Evolutionary conservation across 768 basidiomycete species (phyloP), one percentile per base, ranked within the genome.

Genomic region (Ramaria rubella): DNA sequence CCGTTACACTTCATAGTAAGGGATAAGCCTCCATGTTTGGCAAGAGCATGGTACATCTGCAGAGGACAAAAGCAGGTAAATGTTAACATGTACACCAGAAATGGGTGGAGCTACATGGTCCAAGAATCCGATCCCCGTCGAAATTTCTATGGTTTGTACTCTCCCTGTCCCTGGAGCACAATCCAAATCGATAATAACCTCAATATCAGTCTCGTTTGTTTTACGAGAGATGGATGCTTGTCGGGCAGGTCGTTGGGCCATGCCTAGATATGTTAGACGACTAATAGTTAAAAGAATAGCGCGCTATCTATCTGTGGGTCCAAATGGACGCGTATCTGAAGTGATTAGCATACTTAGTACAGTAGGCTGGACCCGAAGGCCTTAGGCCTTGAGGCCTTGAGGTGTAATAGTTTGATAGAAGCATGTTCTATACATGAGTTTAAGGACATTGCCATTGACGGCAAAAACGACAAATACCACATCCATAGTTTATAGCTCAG

Each of bases 11-110:
- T 86, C 74, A 99, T 79, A 19, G 80, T 82, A 60, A 99, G 75
- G 0, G 92, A 94, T 83, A 96, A 89, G 57, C 93, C 93, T 19
- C 91, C 82, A 72, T 99, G 96, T 70, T 98, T 98, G 33, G 96
- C 95, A 4, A 99, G 81, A 1, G 96, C 95, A 61, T 92, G 86
- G 69, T 93, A 94, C 96, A 99, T 99, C 95, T 99, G 49, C 17
- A 23, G 19, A n/a, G 23, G 14, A 34, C 30, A 2, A 53, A 31
- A 7, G 49, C 26, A 31, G 30, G 17, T 49, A 23, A 29, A 44
- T 24, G 36, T 27, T 23, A 19, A 14, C 40, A 42, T 42, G 40
- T 19, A 17, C 40, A 42, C n/a, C n/a, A n/a, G n/a, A 33, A n/a
- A 29, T 43, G n/a, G n/a, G n/a, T n/a, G n/a, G n/a, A n/a, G n/a